Evolutionary conservation across 352 stramenopile species (phyloP).

Genomic region (Phytophthora lateralis): DNA sequence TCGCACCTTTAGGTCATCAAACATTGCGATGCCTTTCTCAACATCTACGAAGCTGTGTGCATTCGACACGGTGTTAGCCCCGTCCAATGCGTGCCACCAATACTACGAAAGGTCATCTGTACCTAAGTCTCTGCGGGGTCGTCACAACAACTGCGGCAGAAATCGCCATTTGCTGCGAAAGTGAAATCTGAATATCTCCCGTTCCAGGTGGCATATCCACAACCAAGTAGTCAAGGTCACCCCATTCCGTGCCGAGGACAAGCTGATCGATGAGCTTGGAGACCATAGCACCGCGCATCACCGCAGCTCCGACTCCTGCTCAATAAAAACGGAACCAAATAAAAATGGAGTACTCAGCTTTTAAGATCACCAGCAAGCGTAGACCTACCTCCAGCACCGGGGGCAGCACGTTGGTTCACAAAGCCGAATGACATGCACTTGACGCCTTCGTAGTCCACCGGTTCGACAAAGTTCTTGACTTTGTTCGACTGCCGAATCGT

Average conservation of each 20-base stretch:
- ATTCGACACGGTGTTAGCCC: conserved; percentile 9
- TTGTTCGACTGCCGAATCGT: conserved; percentile 73
- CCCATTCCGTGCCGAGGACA: conserved; percentile 96
- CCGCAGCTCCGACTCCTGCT: conserved; percentile 79
- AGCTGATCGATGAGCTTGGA: conserved; percentile 98
- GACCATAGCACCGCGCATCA: conserved; percentile 98
- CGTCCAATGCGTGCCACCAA: neutral
- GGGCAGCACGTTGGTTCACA: conserved; percentile 86
- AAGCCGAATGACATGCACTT: conserved; percentile 95
- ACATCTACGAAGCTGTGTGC: conserved; percentile 95
- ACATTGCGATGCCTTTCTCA: conserved; percentile 98
- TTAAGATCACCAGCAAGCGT: neutral
- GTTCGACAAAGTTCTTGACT: conserved; percentile 79
- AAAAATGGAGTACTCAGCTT: neutral
- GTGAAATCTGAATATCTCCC: conserved; percentile 98
- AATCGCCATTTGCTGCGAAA: conserved; percentile 98
- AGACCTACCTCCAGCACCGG: conserved; percentile 63
- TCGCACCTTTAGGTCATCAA: conserved; percentile 94
- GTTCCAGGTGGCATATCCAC: conserved; percentile 99
- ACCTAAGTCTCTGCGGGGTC: conserved; percentile 96
- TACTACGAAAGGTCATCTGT: neutral
- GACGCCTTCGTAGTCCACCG: conserved; percentile 87
- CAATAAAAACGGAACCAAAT: neutral
- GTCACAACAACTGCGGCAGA: conserved; percentile 98
- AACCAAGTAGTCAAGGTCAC: conserved; percentile 99